Evolutionary conservation across 345 rosid genomes (phyloP).

Genomic region (Gossypium bickii): DNA sequence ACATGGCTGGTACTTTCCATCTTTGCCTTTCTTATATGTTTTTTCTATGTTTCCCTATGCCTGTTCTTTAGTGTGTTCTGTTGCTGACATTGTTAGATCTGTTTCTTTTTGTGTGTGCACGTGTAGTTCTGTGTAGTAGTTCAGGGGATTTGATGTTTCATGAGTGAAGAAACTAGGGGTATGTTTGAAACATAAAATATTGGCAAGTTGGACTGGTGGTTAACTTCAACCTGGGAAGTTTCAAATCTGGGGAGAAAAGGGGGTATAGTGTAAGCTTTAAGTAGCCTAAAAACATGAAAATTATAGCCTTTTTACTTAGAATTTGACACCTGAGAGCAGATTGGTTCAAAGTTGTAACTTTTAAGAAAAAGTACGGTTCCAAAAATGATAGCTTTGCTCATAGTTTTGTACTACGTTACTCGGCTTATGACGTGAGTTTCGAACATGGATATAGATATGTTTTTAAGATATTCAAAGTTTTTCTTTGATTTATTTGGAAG

Average conservation of each 20-base stretch:
- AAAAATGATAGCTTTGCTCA: background rate
- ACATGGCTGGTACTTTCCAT: slow-evolving; percentile 51
- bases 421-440: background rate
- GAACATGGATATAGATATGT: too few relatives aligned
- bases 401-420: background rate
- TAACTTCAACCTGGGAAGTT: background rate
- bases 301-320: background rate
- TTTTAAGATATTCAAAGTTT: too few relatives aligned
- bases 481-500: too few relatives aligned
- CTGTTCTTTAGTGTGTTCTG: background rate
- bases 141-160: background rate
- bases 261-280: rapidly evolving
- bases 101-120: background rate
- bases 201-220: background rate
- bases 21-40: background rate
- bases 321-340: background rate
- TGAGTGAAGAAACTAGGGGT: background rate
- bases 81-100: background rate
- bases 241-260: background rate
- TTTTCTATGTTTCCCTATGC: background rate
- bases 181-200: background rate
- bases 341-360: background rate
- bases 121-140: slow-evolving; percentile 13
- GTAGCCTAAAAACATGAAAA: background rate
- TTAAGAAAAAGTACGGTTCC: background rate